Evolutionary conservation across 2,329 filamentous ascomycete species (phyloP), one percentile per base, ranked within the genome.

Genomic region (Penicillium freii): DNA sequence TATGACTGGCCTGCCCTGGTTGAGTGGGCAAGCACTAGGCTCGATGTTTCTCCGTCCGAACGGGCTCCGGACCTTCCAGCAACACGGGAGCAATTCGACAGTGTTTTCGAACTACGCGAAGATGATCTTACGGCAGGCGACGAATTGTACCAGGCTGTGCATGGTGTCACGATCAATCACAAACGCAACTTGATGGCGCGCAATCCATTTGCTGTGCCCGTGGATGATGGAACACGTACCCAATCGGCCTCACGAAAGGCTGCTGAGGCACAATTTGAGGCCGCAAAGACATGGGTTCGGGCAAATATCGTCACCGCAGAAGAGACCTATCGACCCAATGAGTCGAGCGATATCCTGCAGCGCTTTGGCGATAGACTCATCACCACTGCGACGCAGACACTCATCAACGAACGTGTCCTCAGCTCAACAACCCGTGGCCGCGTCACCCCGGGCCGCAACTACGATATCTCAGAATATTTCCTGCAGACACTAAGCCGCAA

Each of bases 1-100:
- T 81, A 80, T 62, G 73, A 81, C 58, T 82, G 80, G 80, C 66
- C 69, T 42, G 68, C 68, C 27, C 67, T 81, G 13, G 73, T 80
- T 5, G 72, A 79, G 8, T 82, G 80, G 80, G 77, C 77, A 9
- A 69, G 71, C 31, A 65, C 67, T 10, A 72, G 76, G 48, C 66
- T 81, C 17, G 75, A 79, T 43, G 62, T 72, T 15, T 73, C 77
- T 21, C 69, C 66, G 13, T 67, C 71, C 6, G 69, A 71, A 58
- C 72, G 70, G 40, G 62, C 73, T 19, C 75, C 73, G 1, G 72
- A 74, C 49, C 67, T 82, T n/a, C 79, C 80, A 27, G 73, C 75
- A 2, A 77, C 73, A 13, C 67, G 74, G 8, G 66, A 72, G 42
- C 73, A 78, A 36, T 77, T 81, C 44, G 67, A 78, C 44, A 65